Conservation (phyloP, 441 rosid species). For the Gossypium aridum region DNA sequence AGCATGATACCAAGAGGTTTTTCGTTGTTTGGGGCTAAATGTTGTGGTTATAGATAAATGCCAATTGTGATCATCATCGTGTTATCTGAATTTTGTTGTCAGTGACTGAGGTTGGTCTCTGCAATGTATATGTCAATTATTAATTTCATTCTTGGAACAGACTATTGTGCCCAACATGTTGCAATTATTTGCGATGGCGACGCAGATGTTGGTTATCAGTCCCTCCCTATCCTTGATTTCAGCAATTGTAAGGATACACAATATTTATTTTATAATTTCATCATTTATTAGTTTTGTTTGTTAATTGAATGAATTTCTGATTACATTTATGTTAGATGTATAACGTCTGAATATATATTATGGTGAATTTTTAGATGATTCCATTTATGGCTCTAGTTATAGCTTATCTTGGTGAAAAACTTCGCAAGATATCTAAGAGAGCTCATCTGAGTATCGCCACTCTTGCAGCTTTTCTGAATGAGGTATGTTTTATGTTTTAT, state of each 20-base stretch:
- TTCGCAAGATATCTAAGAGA: conserved; percentile 63
- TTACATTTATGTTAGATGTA: background rate
- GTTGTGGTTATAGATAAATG: background rate
- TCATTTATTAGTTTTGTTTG: background rate
- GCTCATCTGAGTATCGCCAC: conserved; percentile 61
- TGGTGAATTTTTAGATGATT: conserved; percentile 41
- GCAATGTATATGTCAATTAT: conserved; percentile 7
- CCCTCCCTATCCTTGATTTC: conserved; percentile 68
- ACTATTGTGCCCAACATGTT: conserved; percentile 71
- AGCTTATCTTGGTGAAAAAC: conserved; percentile 67
- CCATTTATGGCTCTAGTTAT: conserved; percentile 66
- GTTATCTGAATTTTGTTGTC: background rate
- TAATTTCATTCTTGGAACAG: conserved; percentile 30
- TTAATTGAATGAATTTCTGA: background rate
- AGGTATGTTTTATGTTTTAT: conserved; percentile 35
- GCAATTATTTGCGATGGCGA: conserved; percentile 74
- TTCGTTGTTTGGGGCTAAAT: background rate
- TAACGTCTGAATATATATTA: conserved; percentile 2
- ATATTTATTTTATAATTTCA: background rate
- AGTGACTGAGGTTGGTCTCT: background rate
- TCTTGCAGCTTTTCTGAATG: conserved; percentile 76
- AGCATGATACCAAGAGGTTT: background rate
- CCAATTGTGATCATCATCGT: background rate
- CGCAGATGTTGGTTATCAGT: conserved; percentile 75
- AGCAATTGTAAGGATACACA: conserved; percentile 47